Evolutionary conservation across 2,329 filamentous ascomycete species (phyloP), one percentile per base, ranked within the genome.

Genomic region (Colletotrichum echinochloae): DNA sequence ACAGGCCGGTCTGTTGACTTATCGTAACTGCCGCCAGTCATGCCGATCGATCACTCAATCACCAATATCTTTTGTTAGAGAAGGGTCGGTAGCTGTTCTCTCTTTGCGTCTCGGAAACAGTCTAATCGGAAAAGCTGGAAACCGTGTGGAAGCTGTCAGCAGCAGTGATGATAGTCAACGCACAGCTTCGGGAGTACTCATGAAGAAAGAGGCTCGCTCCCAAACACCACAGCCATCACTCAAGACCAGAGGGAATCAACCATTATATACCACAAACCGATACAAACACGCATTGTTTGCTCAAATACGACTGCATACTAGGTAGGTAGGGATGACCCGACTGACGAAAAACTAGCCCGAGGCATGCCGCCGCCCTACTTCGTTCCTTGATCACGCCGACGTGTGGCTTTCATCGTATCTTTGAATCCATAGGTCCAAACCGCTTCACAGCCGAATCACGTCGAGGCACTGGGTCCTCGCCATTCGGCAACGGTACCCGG

Each of bases 1-100:
- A 20, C n/a, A 11, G 20, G 39, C 11, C 4, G 5, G 39, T 26
- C 23, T n/a, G 18, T 18, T 1, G n/a, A 59, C 73, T 41, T 75
- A 79, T 79, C 76, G 37, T 79, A 77, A 46, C 76, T 73, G 11
- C 79, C 81, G 73, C 80, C 72, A 49, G 76, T 72, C 79, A 80
- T 79, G 9, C 3, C 74, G 54, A 41, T 41, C 23, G 30, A 41
- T 41, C 23, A n/a, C 1, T 4, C 16, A 11, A 33, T 26, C 5
- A 9, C 14, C 8, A 39, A 30, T 35, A 28, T 35, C 23, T n/a
- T 23, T n/a, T 18, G 35, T 7, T 12, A 26, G 9, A 41, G 6
- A 20, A 41, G 39, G 23, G 49, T 30, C 30, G 18, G 49, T 30
- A 18, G 18, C n/a, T 33, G 2, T 9, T n/a, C 3, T 52, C 2